phyloP scores from a whole-genome alignment of 139 green algal genomes.

The Ostreobium quekettii region DNA sequence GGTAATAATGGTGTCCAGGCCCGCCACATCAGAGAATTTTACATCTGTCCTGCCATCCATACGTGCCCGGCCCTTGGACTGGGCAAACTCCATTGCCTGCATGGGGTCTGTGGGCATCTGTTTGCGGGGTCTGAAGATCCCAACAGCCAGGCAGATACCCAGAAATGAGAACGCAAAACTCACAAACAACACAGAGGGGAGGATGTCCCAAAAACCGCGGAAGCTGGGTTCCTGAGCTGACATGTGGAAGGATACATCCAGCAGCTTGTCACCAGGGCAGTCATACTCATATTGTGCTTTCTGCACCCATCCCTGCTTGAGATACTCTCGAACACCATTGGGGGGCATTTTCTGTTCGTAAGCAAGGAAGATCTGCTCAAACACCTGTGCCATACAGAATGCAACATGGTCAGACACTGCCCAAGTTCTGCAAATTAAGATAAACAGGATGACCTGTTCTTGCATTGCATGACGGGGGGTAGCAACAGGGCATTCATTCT shows the following conservation, averaged over 20 bases:
- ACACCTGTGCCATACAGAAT: too few species aligned
- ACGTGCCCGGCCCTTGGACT: slow-evolving; percentile 70
- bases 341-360: not conserved
- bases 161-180: slow-evolving; percentile 15
- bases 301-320: too few species aligned
- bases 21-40: slow-evolving; percentile 86
- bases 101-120: slow-evolving; percentile 33
- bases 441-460: too few species aligned
- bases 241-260: slow-evolving; percentile 17
- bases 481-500: too few species aligned
- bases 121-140: slow-evolving; percentile 16
- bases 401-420: too few species aligned
- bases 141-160: slow-evolving; percentile 8
- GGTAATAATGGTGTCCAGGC: slow-evolving; percentile 66
- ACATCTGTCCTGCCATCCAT: slow-evolving; percentile 78
- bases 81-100: slow-evolving; percentile 86
- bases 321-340: too few species aligned
- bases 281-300: too few species aligned
- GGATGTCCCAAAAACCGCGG: slow-evolving; percentile 3
- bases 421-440: too few species aligned
- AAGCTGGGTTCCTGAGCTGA: slow-evolving; percentile 3
- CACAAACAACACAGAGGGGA: not conserved
- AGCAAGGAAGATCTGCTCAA: not conserved
- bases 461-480: too few species aligned
- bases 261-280: not conserved